Base-by-base conservation (phyloP, 1,284 basidiomycete species). In the Coniferiporia sulphurascens region DNA sequence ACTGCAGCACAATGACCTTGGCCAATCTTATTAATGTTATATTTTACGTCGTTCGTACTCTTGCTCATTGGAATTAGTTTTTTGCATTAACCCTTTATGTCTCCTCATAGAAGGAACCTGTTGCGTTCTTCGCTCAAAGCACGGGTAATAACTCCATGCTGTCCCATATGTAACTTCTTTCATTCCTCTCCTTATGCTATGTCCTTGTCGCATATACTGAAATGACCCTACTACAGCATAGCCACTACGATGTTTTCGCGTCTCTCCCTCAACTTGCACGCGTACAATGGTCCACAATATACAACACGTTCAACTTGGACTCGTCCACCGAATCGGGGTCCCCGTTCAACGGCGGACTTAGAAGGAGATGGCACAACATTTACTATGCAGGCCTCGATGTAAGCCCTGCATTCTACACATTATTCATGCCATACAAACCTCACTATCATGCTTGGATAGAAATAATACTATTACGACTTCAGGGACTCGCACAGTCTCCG, bases 221-320 rank as follows among this genome's bases (percentile, higher is more conserved):
- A 21, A 27, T 27, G 27, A 27, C 5, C 34, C 22, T 12, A 44
- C 38, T 45, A n/a, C 1, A 17, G 27, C 46, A 58, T 62, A 35
- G 45, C 56, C 22, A 51, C 52, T 15, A 62, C 60, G 15, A 62
- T 62, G 46, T 34, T 53, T 10, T 62, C 60, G 17, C 41, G 60
- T 3, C 56, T 62, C 13, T 35, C 57, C 10, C 54, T 62, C 13
- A 62, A 58, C 46, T n/a, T 62, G 13, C 55, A 61, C 35, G 45
- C 43, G 10, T 56, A 38, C 43, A 48, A 52, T 27, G 48, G 27
- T 27, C 27, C 27, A 27, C 2, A 27, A 27, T 5, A 27, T 27
- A 27, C 27, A 2, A 27, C 5, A 27, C 5, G 27, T 27, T 27
- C 27, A 27, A 27, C 27, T 27, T 27, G 27, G 27, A 5, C 27